Evolutionary conservation across 352 stramenopile species (phyloP), one percentile per base, ranked within the genome.

Genomic region (Peronospora farinosa): DNA sequence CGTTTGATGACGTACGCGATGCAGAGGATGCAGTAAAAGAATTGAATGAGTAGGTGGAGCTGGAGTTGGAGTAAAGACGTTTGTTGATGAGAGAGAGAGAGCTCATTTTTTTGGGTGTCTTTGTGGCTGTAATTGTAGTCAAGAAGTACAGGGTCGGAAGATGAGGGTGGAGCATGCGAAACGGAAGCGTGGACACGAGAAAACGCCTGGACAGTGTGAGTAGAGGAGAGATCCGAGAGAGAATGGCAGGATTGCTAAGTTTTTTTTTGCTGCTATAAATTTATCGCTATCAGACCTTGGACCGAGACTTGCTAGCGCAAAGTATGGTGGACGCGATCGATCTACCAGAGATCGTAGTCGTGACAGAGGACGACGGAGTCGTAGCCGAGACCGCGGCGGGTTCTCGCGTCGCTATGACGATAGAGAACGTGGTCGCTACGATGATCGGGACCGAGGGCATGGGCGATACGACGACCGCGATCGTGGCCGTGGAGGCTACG

Each of bases 181-280:
- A 70, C 74, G 81, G 40, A 79, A 77, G 31, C 75, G 74, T 60
- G 78, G 78, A 31, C 81, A 92, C 51, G 74, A 86, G 45, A 88
- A 89, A 57, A 90, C 81, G n/a, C 81, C 81, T 10, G 81, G 81
- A 33, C 79, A 86, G 59, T 92, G 78, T 92, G 74, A 51, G 73
- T 74, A 11, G 7, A 30, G n/a, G 25, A 9, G 7, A 15, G 9
- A 21, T 21, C 3, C 3, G 1, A 42, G 7, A 19, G 1, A 7
- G 2, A n/a, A 2, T 32, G 25, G 21, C 12, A 13, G 2, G 23
- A n/a, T 33, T 37, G 21, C 10, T 46, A 25, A 12, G 2, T 23
- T 11, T 12, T 2, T 31, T 21, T 17, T 19, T 32, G 38, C 25
- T 16, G n/a, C 8, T 9, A 53, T 8, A n/a, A n/a, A n/a, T 8